phyloP scores from a whole-genome alignment of 202 grass and related monocot genomes.

The Setaria italica region DNA sequence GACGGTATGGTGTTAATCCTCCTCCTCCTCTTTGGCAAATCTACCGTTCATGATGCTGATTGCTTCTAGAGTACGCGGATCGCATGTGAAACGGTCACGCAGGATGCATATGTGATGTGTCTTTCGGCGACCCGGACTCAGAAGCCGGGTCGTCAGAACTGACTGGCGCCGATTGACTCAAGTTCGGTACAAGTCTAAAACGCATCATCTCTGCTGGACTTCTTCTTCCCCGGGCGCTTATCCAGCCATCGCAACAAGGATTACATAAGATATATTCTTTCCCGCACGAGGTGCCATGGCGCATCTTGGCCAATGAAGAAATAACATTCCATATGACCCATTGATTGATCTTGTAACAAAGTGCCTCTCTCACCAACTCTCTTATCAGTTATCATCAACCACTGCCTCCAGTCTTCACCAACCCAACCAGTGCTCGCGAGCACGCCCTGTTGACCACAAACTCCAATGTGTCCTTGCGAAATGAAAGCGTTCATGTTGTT shows the following conservation, averaged over 20 bases:
- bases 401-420: conserved; percentile 30
- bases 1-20: neutral
- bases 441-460: conserved; percentile 12
- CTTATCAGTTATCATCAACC: neutral
- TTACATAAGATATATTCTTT: neutral
- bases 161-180: neutral
- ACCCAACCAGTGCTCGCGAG: neutral
- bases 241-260: neutral
- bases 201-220: neutral
- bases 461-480: neutral
- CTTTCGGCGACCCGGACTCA: neutral
- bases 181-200: neutral
- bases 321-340: neutral
- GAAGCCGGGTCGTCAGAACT: neutral
- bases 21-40: too few relatives aligned
- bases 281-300: neutral
- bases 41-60: neutral
- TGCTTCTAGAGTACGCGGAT: neutral
- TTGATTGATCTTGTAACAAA: neutral
- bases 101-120: neutral
- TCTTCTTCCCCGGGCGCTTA: neutral
- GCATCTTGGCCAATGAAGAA: neutral
- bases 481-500: neutral
- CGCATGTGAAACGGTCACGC: conserved; percentile 2
- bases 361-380: neutral